A percentile compares a stretch with the other conserved stretches of the same genome.
Evolutionary conservation across 2,329 filamentous ascomycete species (phyloP).

Genomic region (Colletotrichum tanaceti): DNA sequence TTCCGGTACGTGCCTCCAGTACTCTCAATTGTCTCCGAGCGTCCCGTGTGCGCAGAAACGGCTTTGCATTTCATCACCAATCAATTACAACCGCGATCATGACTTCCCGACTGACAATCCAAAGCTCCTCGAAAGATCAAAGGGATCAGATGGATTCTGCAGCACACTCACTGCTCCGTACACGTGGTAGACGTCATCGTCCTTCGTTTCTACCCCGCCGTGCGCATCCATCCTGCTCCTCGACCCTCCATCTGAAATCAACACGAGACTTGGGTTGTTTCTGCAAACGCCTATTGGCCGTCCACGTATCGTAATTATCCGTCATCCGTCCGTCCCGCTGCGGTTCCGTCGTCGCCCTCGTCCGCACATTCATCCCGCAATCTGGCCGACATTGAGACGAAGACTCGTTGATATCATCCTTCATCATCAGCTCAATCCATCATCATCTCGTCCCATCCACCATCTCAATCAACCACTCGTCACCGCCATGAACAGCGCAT

Average conservation of each 20-base stretch:
- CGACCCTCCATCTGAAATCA: not conserved
- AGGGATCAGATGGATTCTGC: no score
- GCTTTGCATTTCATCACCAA: not conserved
- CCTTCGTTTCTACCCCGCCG: not conserved
- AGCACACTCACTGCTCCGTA: no score
- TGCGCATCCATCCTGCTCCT: not conserved
- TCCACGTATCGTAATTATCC: no score
- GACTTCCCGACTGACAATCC: no score
- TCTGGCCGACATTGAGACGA: conserved; percentile 30
- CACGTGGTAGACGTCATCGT: not conserved
- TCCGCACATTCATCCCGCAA: conserved; percentile 2
- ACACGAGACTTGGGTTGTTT: not conserved
- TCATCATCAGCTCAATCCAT: not conserved
- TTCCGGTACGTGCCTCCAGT: no score
- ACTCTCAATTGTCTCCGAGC: no score
- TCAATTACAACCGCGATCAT: not conserved
- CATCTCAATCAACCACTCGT: conserved; percentile 16
- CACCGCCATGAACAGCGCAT: not conserved
- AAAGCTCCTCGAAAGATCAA: no score
- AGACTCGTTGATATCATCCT: not conserved
- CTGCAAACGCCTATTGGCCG: not conserved
- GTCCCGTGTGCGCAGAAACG: no score
- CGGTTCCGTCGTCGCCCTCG: not conserved
- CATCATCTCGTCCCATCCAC: not conserved
- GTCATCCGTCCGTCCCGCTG: not conserved